phyloP scores from a whole-genome alignment of 176 grass and related monocot species.

The Elymus sibiricus region DNA sequence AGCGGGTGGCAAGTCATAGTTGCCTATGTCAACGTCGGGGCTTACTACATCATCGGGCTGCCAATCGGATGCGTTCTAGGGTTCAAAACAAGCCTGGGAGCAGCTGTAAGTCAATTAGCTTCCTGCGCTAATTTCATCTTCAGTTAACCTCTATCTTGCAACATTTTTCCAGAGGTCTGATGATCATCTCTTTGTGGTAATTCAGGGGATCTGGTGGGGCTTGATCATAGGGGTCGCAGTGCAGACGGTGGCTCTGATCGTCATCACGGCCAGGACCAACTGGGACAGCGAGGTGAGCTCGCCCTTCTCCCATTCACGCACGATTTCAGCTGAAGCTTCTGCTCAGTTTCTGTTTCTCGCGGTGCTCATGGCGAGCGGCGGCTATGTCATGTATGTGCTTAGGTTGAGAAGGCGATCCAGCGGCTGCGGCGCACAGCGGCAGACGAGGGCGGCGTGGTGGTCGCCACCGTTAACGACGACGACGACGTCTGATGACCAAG shows the following conservation, averaged over 20 bases:
- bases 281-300: constrained; percentile 65
- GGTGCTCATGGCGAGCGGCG: not conserved
- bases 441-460: constrained; percentile 13
- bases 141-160: not conserved
- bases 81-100: constrained; percentile 59
- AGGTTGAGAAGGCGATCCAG: constrained; percentile 53
- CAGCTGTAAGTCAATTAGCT: constrained; percentile 40
- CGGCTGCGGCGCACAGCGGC: constrained; percentile 15
- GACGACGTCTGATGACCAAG: not conserved
- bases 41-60: constrained; percentile 76
- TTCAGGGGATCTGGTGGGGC: constrained; percentile 88
- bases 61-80: constrained; percentile 71
- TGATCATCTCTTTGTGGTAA: not conserved
- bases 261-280: constrained; percentile 71
- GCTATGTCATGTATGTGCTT: not conserved
- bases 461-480: constrained; percentile 1
- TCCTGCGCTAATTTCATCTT: not conserved
- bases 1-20: constrained; percentile 87
- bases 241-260: constrained; percentile 58
- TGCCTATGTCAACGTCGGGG: constrained; percentile 73
- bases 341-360: not conserved
- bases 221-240: constrained; percentile 67
- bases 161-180: not conserved
- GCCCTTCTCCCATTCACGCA: not conserved
- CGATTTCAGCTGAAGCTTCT: not conserved